phyloP scores from a whole-genome alignment of 805 yeast genomes.

The Diddensiella transvaalensis region DNA sequence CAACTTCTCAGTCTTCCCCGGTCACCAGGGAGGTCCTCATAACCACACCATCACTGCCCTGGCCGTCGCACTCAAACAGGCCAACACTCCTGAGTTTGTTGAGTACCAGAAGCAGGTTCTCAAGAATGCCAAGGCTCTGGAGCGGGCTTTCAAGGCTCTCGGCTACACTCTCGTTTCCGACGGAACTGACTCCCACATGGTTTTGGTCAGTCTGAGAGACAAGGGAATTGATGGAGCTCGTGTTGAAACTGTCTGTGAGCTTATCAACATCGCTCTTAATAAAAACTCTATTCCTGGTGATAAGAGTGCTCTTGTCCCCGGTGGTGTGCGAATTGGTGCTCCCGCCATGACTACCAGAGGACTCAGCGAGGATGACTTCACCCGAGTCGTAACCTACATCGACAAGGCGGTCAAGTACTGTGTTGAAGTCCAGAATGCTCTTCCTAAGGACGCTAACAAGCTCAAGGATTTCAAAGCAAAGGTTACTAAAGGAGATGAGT shows the following conservation, averaged over 20 bases:
- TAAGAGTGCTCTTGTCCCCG: slow-evolving; percentile 92
- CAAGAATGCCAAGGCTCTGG: slow-evolving; percentile 83
- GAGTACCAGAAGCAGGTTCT: slow-evolving; percentile 86
- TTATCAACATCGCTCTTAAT: slow-evolving; percentile 91
- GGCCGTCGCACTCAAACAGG: slow-evolving; percentile 96
- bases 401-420: slow-evolving; percentile 77
- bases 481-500: slow-evolving; percentile 67
- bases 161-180: slow-evolving; percentile 84
- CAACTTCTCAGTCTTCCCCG: slow-evolving; percentile 99
- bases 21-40: slow-evolving; percentile 99
- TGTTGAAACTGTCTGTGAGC: slow-evolving; percentile 91
- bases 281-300: slow-evolving; percentile 98
- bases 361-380: slow-evolving; percentile 81
- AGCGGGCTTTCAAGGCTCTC: slow-evolving; percentile 61
- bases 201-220: slow-evolving; percentile 81
- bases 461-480: slow-evolving; percentile 92
- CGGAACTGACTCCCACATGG: slow-evolving; percentile 98
- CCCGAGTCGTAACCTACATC: slow-evolving; percentile 72
- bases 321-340: slow-evolving; percentile 96
- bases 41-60: slow-evolving; percentile 98
- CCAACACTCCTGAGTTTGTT: slow-evolving; percentile 83
- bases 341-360: slow-evolving; percentile 99
- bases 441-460: slow-evolving; percentile 91
- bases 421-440: slow-evolving; percentile 63
- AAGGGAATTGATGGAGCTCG: slow-evolving; percentile 96